Evolutionary conservation across 768 basidiomycete genomes (phyloP), one percentile per base, ranked within the genome.

Genomic region (Leccinum fibrillosum): DNA sequence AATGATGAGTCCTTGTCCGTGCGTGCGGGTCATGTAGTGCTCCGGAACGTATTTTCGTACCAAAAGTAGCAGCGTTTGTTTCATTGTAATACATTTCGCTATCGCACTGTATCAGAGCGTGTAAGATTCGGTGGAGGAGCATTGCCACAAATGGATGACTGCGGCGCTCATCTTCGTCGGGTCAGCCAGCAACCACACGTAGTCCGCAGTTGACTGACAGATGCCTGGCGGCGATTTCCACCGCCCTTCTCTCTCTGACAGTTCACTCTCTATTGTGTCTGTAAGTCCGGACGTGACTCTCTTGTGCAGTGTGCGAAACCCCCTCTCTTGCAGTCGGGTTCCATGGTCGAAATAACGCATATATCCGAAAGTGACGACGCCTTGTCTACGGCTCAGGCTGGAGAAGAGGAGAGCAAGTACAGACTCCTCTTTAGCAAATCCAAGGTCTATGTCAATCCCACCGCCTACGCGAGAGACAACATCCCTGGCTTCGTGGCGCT

Each of bases 31-130:
- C 60, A 42, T 62, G 28, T 69, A 98, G 95, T 97, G 75, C 89
- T 98, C 75, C 88, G 92, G 74, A 93, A 93, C 76, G 93, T 94
- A 73, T 98, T 94, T 94, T 89, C 87, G 64, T 92, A 91, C 86
- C 83, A 88, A 82, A 95, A 96, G 82, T 98, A 87, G 63, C 49
- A 48, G 53, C 54, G 49, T 62, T 58, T 53, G 28, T 60, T 54
- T 55, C 59, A 52, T 55, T 56, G 56, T 66, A 62, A 64, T 69
- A 49, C 59, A 62, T 34, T 25, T 49, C 59, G 21, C 23, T 52
- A 48, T 35, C 19, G 42, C 44, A 19, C 19, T 51, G 50, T 52
- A 52, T 52, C n/a, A 9, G 34, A 21, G 13, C 3, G n/a, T 32
- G 8, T 9, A 26, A 15, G 26, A 32, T 7, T 26, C 8, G 4